A percentile compares a stretch with the other conserved stretches of the same genome.
phyloP scores from a whole-genome alignment of 1,284 basidiomycete genomes.

The Papiliotrema flavescens region DNA sequence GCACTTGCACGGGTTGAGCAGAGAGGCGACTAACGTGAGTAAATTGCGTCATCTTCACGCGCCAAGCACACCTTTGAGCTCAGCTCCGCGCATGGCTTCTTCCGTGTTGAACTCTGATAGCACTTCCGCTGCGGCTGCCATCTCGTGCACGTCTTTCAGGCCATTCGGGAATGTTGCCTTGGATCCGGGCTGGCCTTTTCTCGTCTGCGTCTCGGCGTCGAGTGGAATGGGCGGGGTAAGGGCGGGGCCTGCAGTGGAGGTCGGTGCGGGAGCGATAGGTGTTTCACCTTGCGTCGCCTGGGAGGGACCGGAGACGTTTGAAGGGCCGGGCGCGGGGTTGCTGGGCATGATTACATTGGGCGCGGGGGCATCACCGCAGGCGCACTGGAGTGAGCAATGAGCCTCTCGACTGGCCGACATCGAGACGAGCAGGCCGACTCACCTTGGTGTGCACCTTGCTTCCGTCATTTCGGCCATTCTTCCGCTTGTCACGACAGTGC shows the following conservation, averaged over 20 bases:
- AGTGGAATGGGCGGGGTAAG: background rate
- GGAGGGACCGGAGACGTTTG: slow-evolving; percentile 54
- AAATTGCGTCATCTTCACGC: slow-evolving; percentile 37
- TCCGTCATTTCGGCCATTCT: slow-evolving; percentile 48
- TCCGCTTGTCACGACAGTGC: slow-evolving; percentile 69
- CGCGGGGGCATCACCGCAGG: slow-evolving; percentile 31
- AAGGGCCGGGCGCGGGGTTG: background rate
- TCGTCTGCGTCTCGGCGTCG: slow-evolving; percentile 23
- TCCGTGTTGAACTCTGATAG: slow-evolving; percentile 29
- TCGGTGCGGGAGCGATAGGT: background rate
- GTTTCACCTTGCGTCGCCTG: background rate
- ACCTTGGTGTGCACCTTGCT: slow-evolving; percentile 41
- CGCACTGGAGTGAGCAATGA: slow-evolving; percentile 32
- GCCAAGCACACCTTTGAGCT: slow-evolving; percentile 52
- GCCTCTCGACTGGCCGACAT: background rate
- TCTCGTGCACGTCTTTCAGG: slow-evolving; percentile 48
- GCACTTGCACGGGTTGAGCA: slow-evolving; percentile 51
- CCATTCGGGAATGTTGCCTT: slow-evolving; percentile 48
- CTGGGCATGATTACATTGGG: slow-evolving; percentile 6
- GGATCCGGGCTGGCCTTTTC: slow-evolving; percentile 41
- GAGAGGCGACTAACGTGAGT: slow-evolving; percentile 22
- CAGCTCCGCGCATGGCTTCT: slow-evolving; percentile 25
- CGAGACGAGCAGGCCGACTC: slow-evolving; percentile 25
- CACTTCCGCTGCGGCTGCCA: slow-evolving; percentile 45
- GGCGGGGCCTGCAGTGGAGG: background rate